phyloP scores from a whole-genome alignment of 805 yeast species.

The Zygosaccharomyces lentus region DNA sequence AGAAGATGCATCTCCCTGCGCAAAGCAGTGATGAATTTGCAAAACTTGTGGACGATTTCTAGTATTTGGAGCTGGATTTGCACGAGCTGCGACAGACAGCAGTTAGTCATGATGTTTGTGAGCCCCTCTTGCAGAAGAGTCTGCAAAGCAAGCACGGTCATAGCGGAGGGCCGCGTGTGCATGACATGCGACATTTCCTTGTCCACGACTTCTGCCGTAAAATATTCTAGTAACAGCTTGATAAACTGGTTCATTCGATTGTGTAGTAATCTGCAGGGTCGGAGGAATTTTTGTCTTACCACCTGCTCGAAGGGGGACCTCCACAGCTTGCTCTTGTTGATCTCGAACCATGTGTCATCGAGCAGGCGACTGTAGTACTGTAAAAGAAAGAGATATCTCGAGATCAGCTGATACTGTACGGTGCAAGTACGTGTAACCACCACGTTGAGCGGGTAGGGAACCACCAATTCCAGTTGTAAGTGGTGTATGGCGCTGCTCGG shows the following conservation, averaged over 20 bases:
- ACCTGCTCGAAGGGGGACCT: conserved; percentile 41
- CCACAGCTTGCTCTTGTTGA: conserved; percentile 61
- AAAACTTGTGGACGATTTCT: conserved; percentile 31
- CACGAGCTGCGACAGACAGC: conserved; percentile 24
- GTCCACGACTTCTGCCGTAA: conserved; percentile 25
- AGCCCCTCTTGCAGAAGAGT: conserved; percentile 22
- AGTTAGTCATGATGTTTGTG: conserved; percentile 31
- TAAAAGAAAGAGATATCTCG: conserved; percentile 63
- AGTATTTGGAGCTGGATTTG: conserved; percentile 31
- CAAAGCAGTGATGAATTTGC: conserved; percentile 30
- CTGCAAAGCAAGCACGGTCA: conserved; percentile 20
- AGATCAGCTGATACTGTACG: conserved; percentile 73
- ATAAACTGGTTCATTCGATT: conserved; percentile 37
- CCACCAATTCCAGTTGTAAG: conserved; percentile 50
- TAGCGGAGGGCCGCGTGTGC: background rate
- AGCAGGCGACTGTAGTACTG: conserved; percentile 57
- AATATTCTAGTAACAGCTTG: conserved; percentile 26
- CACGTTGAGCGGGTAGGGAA: conserved; percentile 86
- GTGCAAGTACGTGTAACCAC: conserved; percentile 66
- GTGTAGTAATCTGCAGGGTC: conserved; percentile 52
- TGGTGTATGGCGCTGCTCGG: conserved; percentile 41
- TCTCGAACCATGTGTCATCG: conserved; percentile 68
- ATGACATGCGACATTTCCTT: conserved; percentile 16
- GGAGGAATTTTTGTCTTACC: conserved; percentile 51
- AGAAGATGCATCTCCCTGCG: conserved; percentile 21